Percentiles rank a stretch among this genome's conserved stretches.
These are phyloP conservation scores for Venturia effusa DNA, from an alignment of 2,329 filamentous ascomycete genomes.

Conservation along the genomic window DNA sequence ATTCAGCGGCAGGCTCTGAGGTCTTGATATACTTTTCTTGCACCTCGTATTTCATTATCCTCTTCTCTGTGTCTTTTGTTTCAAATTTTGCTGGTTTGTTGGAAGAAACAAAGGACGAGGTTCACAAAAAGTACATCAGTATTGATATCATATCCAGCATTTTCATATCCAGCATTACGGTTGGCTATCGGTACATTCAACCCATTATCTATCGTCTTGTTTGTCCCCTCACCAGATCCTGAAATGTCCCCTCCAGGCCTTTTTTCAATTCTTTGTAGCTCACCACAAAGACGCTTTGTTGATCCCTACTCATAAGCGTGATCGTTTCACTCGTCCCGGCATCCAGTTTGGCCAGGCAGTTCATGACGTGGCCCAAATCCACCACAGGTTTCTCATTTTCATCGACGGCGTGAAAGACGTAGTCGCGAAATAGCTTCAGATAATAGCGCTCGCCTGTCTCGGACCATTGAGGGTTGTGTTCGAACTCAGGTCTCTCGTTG, in stretches of 20 bases:
- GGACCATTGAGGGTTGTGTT: conserved; percentile 66
- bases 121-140: no score
- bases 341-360: conserved; percentile 84
- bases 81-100: no score
- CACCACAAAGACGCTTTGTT: conserved; percentile 79
- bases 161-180: no score
- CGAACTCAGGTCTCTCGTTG: conserved; percentile 81
- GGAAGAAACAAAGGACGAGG: no score
- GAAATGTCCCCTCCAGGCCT: conserved; percentile 49
- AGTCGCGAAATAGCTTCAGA: conserved; percentile 91
- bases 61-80: no score
- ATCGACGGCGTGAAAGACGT: conserved; percentile 94
- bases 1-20: no score
- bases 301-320: conserved; percentile 76
- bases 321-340: conserved; percentile 80
- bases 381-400: conserved; percentile 70
- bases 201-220: background rate
- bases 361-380: conserved; percentile 78
- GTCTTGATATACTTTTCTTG: no score
- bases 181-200: background rate
- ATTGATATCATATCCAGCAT: no score
- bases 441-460: conserved; percentile 89
- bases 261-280: conserved; percentile 81
- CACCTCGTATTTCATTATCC: no score
- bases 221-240: conserved; percentile 33